phyloP scores from a whole-genome alignment of 2,329 filamentous ascomycete genomes.

The Verticillium dahliae region DNA sequence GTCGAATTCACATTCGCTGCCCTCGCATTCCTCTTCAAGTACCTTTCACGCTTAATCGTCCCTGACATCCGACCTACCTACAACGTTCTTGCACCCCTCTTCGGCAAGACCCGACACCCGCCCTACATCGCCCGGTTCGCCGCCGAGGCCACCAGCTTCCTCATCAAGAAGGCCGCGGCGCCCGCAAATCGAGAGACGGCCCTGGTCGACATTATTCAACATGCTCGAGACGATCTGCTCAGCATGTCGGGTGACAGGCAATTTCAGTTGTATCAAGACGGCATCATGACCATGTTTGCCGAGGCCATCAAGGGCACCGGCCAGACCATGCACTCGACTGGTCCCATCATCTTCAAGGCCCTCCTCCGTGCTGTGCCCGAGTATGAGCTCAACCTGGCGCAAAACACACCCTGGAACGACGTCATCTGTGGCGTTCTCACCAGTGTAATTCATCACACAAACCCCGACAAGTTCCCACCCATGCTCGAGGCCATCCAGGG shows the following conservation, averaged over 20 bases:
- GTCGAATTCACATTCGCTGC: constrained; percentile 97
- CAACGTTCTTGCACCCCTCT: constrained; percentile 72
- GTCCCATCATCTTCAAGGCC: constrained; percentile 43
- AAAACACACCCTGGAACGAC: constrained; percentile 49
- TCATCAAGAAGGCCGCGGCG: constrained; percentile 81
- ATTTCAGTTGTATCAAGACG: constrained; percentile 70
- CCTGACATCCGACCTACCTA: constrained; percentile 81
- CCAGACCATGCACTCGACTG: constrained; percentile 52
- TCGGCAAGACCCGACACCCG: constrained; percentile 78
- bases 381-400: constrained; percentile 39
- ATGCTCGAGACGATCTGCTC: constrained; percentile 64
- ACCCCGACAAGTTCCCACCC: constrained; percentile 63
- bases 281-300: constrained; percentile 85
- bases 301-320: constrained; percentile 68
- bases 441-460: constrained; percentile 77
- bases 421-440: constrained; percentile 72
- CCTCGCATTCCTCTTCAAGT: constrained; percentile 94
- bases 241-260: constrained; percentile 46
- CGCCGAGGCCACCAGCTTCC: constrained; percentile 89
- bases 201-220: constrained; percentile 62
- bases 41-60: constrained; percentile 79
- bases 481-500: constrained; percentile 58
- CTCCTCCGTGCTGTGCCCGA: constrained; percentile 46
- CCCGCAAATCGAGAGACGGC: constrained; percentile 69
- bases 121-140: constrained; percentile 86